Base-by-base conservation (phyloP, 2,329 filamentous ascomycete genomes). In the Penicillium sp. region DNA sequence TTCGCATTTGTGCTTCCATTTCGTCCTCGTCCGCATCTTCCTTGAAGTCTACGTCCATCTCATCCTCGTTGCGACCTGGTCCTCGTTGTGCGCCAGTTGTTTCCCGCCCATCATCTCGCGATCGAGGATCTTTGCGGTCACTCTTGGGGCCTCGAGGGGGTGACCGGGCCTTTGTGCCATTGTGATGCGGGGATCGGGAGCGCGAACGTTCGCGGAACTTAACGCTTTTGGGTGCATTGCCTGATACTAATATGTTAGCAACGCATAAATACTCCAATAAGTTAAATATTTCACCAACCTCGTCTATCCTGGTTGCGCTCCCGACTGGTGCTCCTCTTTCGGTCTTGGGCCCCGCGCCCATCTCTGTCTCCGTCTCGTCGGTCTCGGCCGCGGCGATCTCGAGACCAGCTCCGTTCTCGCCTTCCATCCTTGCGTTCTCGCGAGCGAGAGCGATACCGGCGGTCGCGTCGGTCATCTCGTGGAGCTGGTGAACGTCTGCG, bases 1-100 rank as follows among this genome's bases (percentile, higher is more conserved):
- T 87, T 67, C 87, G 82, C 89, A 97, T 93, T 59, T 85, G 84
- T 55, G 83, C 85, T 70, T 89, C 80, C 51, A 87, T 86, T 61
- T 88, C 87, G 61, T 93, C 89, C 55, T 82, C 77, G 41, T 83
- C 83, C 19, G 57, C 65, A 36, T 81, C 77, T 10, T 78, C 77
- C 10, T 84, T 82, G 17, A 82, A 79, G 35, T 74, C 70, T 53
- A 75, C 53, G 10, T 71, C 72, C 70, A 74, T 66, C 64, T 69
- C 61, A 64, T 74, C 74, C 65, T 73, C 61, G 54, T 66, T 53
- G 61, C 70, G 65, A 19, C 52, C 58, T 8, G 55, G 21, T 36
- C 17, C 54, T 13, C 68, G 66, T 23, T 66, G 23, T 25, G 60
- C 41, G 33, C 71, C 66, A 61, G 71, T 71, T 42, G 64, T 44